These are phyloP conservation scores for Erythrophleum fordii DNA, from an alignment of 306 rosid genomes.

Conservation along the genomic window DNA sequence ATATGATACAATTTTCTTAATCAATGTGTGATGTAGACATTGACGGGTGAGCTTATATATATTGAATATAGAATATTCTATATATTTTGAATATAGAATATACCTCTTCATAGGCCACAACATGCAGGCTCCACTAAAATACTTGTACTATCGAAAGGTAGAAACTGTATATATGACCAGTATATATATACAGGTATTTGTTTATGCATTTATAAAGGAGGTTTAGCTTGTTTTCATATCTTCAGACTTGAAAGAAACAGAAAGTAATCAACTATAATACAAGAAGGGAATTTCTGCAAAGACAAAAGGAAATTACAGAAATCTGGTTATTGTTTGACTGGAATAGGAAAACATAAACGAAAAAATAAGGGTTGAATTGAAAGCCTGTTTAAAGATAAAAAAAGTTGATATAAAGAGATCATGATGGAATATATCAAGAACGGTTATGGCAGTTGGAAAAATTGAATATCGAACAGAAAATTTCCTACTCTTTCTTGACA, in stretches of 20 bases:
- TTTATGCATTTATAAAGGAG: not conserved
- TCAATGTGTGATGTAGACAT: too few species aligned
- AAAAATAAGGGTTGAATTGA: not conserved
- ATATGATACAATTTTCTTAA: too few species aligned
- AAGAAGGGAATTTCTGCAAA: not conserved
- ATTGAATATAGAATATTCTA: too few species aligned
- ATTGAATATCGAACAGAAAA: not conserved
- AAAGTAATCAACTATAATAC: not conserved
- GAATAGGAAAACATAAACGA: not conserved
- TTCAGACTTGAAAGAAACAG: not conserved
- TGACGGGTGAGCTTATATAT: too few species aligned
- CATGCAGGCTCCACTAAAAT: too few species aligned
- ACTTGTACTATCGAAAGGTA: too few species aligned
- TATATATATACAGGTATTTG: not conserved
- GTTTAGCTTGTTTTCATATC: not conserved
- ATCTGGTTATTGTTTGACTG: not conserved
- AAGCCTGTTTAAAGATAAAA: not conserved
- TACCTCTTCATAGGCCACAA: too few species aligned
- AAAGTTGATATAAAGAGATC: not conserved
- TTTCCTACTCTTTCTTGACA: constrained; percentile 16
- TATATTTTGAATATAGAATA: too few species aligned
- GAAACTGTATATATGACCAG: not conserved
- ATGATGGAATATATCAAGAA: not conserved
- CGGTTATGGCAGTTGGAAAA: not conserved
- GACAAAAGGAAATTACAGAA: not conserved